These are phyloP conservation scores for Xanthoconium separans DNA, from an alignment of 1,284 basidiomycete species.

Conservation along the genomic window DNA sequence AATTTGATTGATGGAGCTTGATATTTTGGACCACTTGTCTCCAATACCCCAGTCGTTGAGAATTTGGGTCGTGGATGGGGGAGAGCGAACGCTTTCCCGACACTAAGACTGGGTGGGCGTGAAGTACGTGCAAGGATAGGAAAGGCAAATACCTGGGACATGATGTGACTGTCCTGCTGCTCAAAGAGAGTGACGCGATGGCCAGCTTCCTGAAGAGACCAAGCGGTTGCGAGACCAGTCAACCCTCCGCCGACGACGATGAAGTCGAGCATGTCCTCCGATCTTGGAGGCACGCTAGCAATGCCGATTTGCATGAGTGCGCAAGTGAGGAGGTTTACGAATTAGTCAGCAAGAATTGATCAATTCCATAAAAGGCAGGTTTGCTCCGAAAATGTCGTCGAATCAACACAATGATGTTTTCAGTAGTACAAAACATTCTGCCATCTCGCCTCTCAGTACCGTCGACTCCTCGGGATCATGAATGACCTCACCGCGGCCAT, in stretches of 20 bases:
- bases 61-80: constrained; percentile 47
- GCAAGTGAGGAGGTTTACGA: too few species aligned
- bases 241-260: constrained; percentile 43
- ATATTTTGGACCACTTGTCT: constrained; percentile 28
- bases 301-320: constrained; percentile 2
- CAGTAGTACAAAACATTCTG: too few species aligned
- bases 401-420: too few species aligned
- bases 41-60: constrained; percentile 45
- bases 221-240: constrained; percentile 43
- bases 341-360: too few species aligned
- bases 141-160: constrained; percentile 30
- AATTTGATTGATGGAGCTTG: constrained; percentile 34
- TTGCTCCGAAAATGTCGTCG: too few species aligned
- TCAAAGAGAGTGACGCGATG: constrained; percentile 45
- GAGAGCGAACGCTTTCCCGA: constrained; percentile 17
- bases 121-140: background rate
- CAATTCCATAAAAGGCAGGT: too few species aligned
- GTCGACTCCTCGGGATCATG: too few species aligned
- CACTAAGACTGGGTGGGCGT: background rate
- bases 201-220: constrained; percentile 41
- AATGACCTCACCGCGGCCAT: too few species aligned
- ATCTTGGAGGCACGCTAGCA: constrained; percentile 14
- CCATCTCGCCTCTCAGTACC: too few species aligned
- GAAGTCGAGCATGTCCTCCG: constrained; percentile 31
- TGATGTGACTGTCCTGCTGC: constrained; percentile 28